Percentiles rank a stretch among this genome's conserved stretches.
phyloP scores from a whole-genome alignment of 352 stramenopile species.

The Globisporangium heterothallicum region DNA sequence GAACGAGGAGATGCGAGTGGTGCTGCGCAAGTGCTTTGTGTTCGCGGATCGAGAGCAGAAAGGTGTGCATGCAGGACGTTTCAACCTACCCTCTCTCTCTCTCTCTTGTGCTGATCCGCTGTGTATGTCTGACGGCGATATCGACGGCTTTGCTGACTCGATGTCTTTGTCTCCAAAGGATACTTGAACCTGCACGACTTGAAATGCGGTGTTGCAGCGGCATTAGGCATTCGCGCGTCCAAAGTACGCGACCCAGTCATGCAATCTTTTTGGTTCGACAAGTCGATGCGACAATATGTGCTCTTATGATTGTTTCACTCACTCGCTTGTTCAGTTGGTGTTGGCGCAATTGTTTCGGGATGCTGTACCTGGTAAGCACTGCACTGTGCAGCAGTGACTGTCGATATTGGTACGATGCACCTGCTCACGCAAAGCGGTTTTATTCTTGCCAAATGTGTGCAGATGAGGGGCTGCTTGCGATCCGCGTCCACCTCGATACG shows the following conservation, averaged over 20 bases:
- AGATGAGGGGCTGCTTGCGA: constrained; percentile 2
- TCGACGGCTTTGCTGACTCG: not conserved
- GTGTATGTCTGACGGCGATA: not conserved
- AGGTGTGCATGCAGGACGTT: constrained; percentile 14
- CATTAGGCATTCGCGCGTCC: constrained; percentile 58
- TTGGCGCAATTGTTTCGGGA: constrained; percentile 51
- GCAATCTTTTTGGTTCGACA: not conserved
- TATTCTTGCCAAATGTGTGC: not conserved
- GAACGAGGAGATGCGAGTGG: not conserved
- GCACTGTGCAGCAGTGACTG: no score
- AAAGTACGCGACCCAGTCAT: constrained; percentile 19
- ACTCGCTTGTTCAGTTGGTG: constrained; percentile 27
- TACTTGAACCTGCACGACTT: constrained; percentile 36
- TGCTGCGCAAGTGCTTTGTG: constrained; percentile 38
- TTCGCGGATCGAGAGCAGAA: constrained; percentile 28
- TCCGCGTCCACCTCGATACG: constrained; percentile 20
- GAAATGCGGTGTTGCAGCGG: constrained; percentile 65
- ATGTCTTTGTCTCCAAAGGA: constrained; percentile 18
- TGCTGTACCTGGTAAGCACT: constrained; percentile 11
- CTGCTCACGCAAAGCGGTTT: not conserved
- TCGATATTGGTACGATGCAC: no score
- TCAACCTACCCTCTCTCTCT: not conserved
- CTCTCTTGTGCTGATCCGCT: not conserved
- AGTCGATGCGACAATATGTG: no score
- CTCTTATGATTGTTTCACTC: not conserved